Evolutionary conservation across 495 filamentous ascomycete genomes (phyloP), one percentile per base, ranked within the genome.

Genomic region (Beverwykella pulmonaria): DNA sequence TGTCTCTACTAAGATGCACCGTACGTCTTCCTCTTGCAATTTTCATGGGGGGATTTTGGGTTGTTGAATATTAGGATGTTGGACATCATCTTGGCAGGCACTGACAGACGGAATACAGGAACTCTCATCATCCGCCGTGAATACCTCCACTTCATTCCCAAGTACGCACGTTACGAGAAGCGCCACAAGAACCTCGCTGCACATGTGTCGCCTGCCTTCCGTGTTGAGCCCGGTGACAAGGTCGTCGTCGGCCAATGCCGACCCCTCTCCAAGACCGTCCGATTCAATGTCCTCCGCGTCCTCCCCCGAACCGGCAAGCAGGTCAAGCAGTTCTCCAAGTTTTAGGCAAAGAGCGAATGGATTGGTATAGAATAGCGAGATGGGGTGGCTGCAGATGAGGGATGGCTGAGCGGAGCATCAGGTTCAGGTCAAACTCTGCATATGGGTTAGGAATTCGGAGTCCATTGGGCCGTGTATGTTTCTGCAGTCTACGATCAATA

Each of bases 81-180:
- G 52, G 53, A 50, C n/a, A 17, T 52, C 30, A n/a, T 7, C 20
- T 50, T 50, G 22, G 20, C 12, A 52, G 63, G 17, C 25, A 55
- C 44, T 17, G 25, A 67, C n/a, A n/a, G n/a, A 10, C 22, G 22
- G 17, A 64, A 8, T 25, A 19, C 34, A 69, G 67, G 67, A 41
- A 98, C 94, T 74, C 85, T 97, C 78, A 87, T 98, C 85, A 96
- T 99, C 87, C 95, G 94, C 80, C 92, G 94, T 81, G 95, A 99
- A 86, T 99, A 98, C 85, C 93, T 98, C 71, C 94, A 98, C 87
- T 98, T 90, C 87, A 87, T 98, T 79, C 93, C 93, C 78, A 98
- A 98, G 83, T 98, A 97, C 87, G 83, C 90, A 78, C 88, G 94
- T 87, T 99, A 99, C 82, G 95, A 99, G 91, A 97, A 96, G 87